Evolutionary conservation across 2,329 filamentous ascomycete genomes (phyloP).

Genomic region (Colletotrichum shisoi): DNA sequence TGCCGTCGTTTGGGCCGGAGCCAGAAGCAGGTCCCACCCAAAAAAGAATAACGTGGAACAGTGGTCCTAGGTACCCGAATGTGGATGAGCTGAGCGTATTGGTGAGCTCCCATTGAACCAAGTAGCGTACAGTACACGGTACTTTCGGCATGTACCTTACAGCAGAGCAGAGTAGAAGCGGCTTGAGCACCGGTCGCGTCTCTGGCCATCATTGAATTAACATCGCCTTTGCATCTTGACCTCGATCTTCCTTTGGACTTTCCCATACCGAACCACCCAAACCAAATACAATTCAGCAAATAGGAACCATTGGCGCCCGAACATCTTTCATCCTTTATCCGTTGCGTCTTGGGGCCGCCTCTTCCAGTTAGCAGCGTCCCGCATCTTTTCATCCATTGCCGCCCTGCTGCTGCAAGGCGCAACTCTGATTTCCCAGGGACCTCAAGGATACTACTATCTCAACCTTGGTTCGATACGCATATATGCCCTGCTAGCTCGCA

Average conservation of each 20-base stretch:
- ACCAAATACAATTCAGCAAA: not conserved
- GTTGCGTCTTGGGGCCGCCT: slow-evolving; percentile 6
- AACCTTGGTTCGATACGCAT: slow-evolving; percentile 8
- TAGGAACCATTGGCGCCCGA: not conserved
- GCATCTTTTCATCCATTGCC: slow-evolving; percentile 5
- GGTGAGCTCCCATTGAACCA: not conserved
- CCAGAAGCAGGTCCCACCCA: slow-evolving; percentile 12
- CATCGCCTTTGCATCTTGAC: not conserved
- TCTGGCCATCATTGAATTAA: slow-evolving; percentile 17
- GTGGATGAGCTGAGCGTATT: slow-evolving; percentile 10
- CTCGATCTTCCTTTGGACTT: slow-evolving; percentile 19
- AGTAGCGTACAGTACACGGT: not conserved
- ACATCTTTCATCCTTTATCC: not conserved
- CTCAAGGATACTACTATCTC: not conserved
- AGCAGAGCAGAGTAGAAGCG: not conserved
- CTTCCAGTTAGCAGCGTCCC: not conserved
- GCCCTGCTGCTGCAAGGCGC: slow-evolving; percentile 9
- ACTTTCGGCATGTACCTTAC: slow-evolving; percentile 3
- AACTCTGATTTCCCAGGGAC: slow-evolving; percentile 6
- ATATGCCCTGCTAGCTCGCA: slow-evolving; percentile 29
- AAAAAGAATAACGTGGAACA: slow-evolving; percentile 15
- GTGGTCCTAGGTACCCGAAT: slow-evolving; percentile 13
- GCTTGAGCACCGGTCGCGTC: not conserved
- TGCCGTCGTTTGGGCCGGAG: not conserved
- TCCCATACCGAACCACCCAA: slow-evolving; percentile 3